Percentiles rank a stretch among this genome's conserved stretches.
phyloP scores from a whole-genome alignment of 257 asterid genomes.

The Gentiana straminea region DNA sequence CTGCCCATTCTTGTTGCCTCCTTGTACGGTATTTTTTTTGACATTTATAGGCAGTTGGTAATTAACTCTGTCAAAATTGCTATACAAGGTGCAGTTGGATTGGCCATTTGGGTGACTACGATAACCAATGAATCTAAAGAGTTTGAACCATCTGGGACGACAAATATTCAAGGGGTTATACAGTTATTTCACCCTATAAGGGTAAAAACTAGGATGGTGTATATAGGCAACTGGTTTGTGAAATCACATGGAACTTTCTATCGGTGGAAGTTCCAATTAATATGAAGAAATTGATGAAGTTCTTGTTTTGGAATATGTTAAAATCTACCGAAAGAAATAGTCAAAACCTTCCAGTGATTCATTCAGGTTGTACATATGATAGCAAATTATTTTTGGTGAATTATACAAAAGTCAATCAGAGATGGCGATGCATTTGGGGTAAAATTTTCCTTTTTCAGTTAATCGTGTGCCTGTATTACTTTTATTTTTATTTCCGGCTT shows the following conservation, averaged over 20 bases:
- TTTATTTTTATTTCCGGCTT: too few species aligned
- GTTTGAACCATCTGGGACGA: constrained; percentile 37
- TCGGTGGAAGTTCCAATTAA: constrained; percentile 30
- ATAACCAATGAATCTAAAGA: constrained; percentile 75
- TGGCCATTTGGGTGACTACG: constrained; percentile 99
- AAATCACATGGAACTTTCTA: constrained; percentile 61
- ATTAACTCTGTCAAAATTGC: background rate
- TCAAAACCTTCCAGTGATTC: too few species aligned
- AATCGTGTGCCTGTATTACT: too few species aligned
- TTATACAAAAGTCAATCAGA: too few species aligned
- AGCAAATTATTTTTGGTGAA: too few species aligned
- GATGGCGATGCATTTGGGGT: too few species aligned
- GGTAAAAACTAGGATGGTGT: constrained; percentile 32
- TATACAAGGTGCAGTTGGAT: constrained; percentile 96
- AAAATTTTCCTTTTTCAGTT: too few species aligned
- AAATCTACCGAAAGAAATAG: too few species aligned
- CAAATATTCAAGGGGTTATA: constrained; percentile 48
- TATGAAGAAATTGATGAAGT: constrained; percentile 41
- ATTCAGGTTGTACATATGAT: too few species aligned
- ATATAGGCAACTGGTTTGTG: constrained; percentile 41
- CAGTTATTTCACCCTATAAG: constrained; percentile 52
- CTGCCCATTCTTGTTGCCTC: background rate
- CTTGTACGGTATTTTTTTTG: too few species aligned
- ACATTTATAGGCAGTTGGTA: too few species aligned
- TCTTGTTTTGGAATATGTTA: constrained; percentile 49